phyloP scores from a whole-genome alignment of 495 filamentous ascomycete species.

The Penicillium turbatum region DNA sequence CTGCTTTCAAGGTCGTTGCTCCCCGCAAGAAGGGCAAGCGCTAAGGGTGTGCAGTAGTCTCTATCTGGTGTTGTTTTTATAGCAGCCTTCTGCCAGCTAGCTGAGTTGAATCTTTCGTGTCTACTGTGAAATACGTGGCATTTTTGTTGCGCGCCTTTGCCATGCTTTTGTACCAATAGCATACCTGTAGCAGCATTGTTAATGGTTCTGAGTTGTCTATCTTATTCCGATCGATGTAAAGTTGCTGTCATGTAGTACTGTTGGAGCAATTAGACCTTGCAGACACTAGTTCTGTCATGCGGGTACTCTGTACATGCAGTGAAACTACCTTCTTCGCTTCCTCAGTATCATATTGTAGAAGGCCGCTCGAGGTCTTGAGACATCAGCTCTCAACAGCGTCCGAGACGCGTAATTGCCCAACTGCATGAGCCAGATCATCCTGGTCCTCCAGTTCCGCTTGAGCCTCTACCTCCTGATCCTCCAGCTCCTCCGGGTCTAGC shows the following conservation, averaged over 20 bases:
- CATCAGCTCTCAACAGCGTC: too few relatives aligned
- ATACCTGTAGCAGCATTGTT: not conserved
- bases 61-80: not conserved
- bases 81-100: not conserved
- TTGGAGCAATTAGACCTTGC: not conserved
- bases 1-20: constrained; percentile 83
- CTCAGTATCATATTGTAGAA: too few relatives aligned
- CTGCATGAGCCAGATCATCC: too few relatives aligned
- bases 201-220: not conserved
- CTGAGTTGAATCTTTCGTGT: not conserved
- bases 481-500: too few relatives aligned
- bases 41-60: constrained; percentile 31
- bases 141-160: not conserved
- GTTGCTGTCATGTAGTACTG: not conserved
- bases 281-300: too few relatives aligned
- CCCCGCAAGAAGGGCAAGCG: constrained; percentile 91
- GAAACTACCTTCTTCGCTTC: too few relatives aligned
- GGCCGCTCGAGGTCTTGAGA: too few relatives aligned
- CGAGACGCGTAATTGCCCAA: too few relatives aligned
- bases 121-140: not conserved
- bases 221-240: not conserved
- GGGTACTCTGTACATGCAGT: too few relatives aligned
- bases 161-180: not conserved
- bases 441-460: too few relatives aligned
- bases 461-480: too few relatives aligned